Percentiles rank a stretch among this genome's conserved stretches.
phyloP scores from a whole-genome alignment of 176 grass and related monocot genomes.

The Triticum turgidum region DNA sequence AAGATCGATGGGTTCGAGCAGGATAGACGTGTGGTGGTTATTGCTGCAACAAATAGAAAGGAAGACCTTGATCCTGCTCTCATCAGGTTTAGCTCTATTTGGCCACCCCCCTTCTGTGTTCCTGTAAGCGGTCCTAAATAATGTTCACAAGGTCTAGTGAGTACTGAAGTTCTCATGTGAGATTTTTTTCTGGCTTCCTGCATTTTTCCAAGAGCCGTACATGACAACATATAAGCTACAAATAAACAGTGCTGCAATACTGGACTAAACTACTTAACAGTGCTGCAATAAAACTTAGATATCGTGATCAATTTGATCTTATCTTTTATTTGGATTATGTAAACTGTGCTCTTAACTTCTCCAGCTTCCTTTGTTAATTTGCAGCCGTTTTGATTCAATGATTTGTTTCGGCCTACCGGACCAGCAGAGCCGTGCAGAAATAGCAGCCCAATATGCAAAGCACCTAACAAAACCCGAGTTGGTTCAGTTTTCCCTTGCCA shows the following conservation, averaged over 20 bases:
- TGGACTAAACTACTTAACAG: conserved; percentile 12
- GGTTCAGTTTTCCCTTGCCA: conserved; percentile 59
- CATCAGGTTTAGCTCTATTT: conserved; percentile 60
- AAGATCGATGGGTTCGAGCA: conserved; percentile 98
- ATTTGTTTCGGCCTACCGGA: conserved; percentile 83
- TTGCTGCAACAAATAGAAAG: conserved; percentile 98
- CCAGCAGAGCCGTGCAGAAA: conserved; percentile 69
- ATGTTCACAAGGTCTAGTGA: background rate
- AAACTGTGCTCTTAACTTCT: conserved; percentile 4
- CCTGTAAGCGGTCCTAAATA: conserved; percentile 1
- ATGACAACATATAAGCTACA: background rate
- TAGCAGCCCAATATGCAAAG: conserved; percentile 90
- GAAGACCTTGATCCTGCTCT: conserved; percentile 96
- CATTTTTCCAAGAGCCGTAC: background rate
- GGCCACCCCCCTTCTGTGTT: conserved; percentile 3
- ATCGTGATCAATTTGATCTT: background rate
- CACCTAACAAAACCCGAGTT: conserved; percentile 76
- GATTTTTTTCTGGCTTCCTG: background rate
- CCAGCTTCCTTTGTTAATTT: conserved; percentile 33
- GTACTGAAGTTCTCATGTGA: conserved; percentile 6
- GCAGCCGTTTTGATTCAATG: conserved; percentile 95
- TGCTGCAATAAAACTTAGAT: background rate
- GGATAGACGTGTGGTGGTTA: conserved; percentile 79
- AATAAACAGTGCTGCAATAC: background rate
- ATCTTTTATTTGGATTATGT: conserved; percentile 1